These are phyloP conservation scores for Ophiostoma montium DNA, from an alignment of 2,329 filamentous ascomycete genomes.

Conservation along the genomic window DNA sequence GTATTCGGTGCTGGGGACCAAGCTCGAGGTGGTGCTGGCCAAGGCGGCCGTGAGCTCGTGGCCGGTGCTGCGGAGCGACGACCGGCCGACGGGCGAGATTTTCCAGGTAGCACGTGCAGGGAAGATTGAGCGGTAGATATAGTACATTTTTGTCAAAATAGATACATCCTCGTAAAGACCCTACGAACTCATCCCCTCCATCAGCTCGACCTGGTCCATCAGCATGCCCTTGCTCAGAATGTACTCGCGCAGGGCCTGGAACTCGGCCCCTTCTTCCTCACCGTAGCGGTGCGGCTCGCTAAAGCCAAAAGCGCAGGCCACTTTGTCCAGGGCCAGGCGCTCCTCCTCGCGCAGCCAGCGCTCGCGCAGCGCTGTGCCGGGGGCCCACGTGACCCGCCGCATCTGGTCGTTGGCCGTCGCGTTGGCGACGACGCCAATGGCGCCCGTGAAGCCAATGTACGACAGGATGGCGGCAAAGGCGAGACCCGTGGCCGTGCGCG, in stretches of 20 bases:
- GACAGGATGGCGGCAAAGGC: conserved; percentile 70
- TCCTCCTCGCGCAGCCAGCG: conserved; percentile 87
- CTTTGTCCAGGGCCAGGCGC: conserved; percentile 68
- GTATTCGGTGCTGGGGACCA: conserved; percentile 76
- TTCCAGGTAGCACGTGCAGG: conserved; percentile 79
- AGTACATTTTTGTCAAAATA: background rate
- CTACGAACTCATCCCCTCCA: conserved; percentile 65
- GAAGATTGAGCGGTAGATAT: conserved; percentile 15
- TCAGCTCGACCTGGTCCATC: conserved; percentile 74
- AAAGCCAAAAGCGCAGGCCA: conserved; percentile 87
- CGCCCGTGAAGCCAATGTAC: conserved; percentile 69
- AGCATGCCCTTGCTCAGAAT: conserved; percentile 76
- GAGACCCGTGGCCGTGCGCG: conserved; percentile 57
- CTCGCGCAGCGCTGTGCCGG: conserved; percentile 64
- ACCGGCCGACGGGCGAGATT: conserved; percentile 56
- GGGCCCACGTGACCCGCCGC: conserved; percentile 80
- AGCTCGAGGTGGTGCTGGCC: conserved; percentile 65
- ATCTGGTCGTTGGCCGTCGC: conserved; percentile 90
- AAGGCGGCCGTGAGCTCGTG: conserved; percentile 65
- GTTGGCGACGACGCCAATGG: conserved; percentile 70
- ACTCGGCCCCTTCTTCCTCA: conserved; percentile 83
- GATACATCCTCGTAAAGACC: too few species aligned
- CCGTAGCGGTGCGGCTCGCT: conserved; percentile 65
- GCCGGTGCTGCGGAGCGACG: conserved; percentile 72
- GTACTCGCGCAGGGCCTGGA: conserved; percentile 75